phyloP scores from a whole-genome alignment of 768 basidiomycete species.

The Boletus reticuloceps region DNA sequence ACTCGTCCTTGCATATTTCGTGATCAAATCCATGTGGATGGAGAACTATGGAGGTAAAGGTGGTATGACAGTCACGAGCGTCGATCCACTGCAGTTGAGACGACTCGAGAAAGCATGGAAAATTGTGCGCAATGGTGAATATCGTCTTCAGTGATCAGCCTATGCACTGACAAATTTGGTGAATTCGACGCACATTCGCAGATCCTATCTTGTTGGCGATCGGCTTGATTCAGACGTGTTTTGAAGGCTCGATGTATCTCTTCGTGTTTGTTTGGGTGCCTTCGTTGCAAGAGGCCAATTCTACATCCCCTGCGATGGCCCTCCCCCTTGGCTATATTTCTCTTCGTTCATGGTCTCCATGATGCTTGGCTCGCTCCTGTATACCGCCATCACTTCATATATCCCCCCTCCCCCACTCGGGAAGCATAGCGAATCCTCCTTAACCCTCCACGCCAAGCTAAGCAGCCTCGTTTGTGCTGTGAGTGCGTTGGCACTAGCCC shows the following conservation, averaged over 20 bases:
- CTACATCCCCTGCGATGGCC: constrained; percentile 28
- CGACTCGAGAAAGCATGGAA: constrained; percentile 55
- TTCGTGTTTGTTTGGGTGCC: constrained; percentile 87
- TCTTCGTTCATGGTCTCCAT: constrained; percentile 79
- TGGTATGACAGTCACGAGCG: constrained; percentile 12
- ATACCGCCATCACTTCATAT: constrained; percentile 49
- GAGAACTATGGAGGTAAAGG: constrained; percentile 67
- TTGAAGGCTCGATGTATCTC: constrained; percentile 83
- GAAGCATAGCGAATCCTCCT: constrained; percentile 34
- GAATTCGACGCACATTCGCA: constrained; percentile 21
- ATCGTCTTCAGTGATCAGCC: neutral
- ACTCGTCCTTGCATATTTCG: constrained; percentile 51
- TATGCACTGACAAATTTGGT: neutral
- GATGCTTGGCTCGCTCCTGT: constrained; percentile 76
- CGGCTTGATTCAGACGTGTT: constrained; percentile 74
- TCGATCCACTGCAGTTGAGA: constrained; percentile 49
- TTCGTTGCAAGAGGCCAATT: constrained; percentile 61
- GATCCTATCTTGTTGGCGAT: constrained; percentile 62
- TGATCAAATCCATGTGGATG: constrained; percentile 57
- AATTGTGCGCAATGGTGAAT: constrained; percentile 51
- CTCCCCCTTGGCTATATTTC: constrained; percentile 81
- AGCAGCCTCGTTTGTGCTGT: constrained; percentile 61
- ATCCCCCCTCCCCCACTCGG: constrained; percentile 19
- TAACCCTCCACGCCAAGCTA: constrained; percentile 65
- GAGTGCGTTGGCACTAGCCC: constrained; percentile 53